Conservation (phyloP, 1,139 yeast genomes). For the Debaryomycetaceae sp. region DNA sequence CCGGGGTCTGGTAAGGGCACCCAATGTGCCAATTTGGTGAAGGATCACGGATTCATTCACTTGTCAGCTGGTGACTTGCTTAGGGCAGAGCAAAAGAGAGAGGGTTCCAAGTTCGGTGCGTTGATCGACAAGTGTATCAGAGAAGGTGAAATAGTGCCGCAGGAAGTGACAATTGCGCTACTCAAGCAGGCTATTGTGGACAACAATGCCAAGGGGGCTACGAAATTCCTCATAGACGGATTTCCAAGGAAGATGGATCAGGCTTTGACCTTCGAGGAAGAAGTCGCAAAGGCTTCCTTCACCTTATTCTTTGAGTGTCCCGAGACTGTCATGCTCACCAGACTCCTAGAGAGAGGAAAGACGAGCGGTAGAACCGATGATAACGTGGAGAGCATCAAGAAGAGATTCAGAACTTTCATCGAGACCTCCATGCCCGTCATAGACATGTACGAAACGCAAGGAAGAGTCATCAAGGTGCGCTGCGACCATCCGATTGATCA, state of each 20-base stretch:
- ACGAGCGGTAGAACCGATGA: constrained; percentile 94
- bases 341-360: constrained; percentile 88
- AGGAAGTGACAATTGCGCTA: constrained; percentile 85
- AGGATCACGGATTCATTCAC: constrained; percentile 79
- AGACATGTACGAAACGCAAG: constrained; percentile 71
- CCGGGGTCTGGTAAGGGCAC: constrained; percentile 98
- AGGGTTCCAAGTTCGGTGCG: constrained; percentile 81
- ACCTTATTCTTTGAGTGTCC: constrained; percentile 94
- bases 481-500: constrained; percentile 80
- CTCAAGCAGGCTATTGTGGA: constrained; percentile 75
- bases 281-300: constrained; percentile 71
- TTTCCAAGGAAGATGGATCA: constrained; percentile 99
- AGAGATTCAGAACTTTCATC: constrained; percentile 80
- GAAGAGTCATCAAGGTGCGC: constrained; percentile 70
- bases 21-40: constrained; percentile 82
- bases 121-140: constrained; percentile 78
- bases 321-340: constrained; percentile 78
- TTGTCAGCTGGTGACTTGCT: constrained; percentile 92
- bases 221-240: constrained; percentile 81
- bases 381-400: constrained; percentile 82
- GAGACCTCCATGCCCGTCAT: constrained; percentile 96
- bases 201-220: constrained; percentile 46
- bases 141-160: constrained; percentile 92
- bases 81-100: constrained; percentile 84
- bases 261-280: constrained; percentile 83